Percentiles rank a stretch among this genome's conserved stretches.
phyloP scores from a whole-genome alignment of 768 basidiomycete genomes.

The Suillus hirtellus region DNA sequence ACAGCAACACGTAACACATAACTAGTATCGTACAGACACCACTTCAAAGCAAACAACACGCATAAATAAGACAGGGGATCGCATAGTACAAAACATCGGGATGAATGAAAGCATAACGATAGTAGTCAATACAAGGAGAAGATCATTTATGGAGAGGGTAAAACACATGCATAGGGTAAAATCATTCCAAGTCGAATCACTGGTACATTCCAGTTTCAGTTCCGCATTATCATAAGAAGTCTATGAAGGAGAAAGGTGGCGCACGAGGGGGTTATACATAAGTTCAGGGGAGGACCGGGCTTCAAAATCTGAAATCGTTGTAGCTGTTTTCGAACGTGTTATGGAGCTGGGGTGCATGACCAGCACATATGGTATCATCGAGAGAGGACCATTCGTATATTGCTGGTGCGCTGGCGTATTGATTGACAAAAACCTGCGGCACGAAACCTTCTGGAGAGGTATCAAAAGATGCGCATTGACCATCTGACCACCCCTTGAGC shows the following conservation, averaged over 20 bases:
- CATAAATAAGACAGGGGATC: neutral
- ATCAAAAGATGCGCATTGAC: slow-evolving; percentile 11
- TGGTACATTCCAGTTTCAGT: slow-evolving; percentile 3
- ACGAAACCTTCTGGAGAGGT: slow-evolving; percentile 18
- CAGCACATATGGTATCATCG: slow-evolving; percentile 14
- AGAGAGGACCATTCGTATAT: slow-evolving; percentile 30
- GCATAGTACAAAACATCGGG: slow-evolving; percentile 1
- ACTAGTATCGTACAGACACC: slow-evolving; percentile 3
- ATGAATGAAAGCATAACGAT: neutral
- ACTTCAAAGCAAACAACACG: neutral
- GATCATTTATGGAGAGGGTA: too few species aligned
- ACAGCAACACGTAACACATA: neutral
- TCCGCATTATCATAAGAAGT: neutral
- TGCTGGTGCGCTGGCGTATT: slow-evolving; percentile 19
- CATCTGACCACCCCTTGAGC: slow-evolving; percentile 31
- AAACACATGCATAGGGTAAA: slow-evolving; percentile 2
- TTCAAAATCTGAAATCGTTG: neutral
- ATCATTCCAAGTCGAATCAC: neutral
- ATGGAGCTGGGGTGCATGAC: neutral
- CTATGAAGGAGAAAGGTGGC: slow-evolving; percentile 4
- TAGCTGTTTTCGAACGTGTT: slow-evolving; percentile 3
- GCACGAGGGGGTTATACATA: neutral
- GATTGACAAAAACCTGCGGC: slow-evolving; percentile 31
- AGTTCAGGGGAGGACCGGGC: neutral
- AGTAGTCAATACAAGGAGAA: neutral